Percentiles rank a stretch among this genome's conserved stretches.
Evolutionary conservation across 208 protist genomes (phyloP).

Genomic region (Leishmania lainsoni): DNA sequence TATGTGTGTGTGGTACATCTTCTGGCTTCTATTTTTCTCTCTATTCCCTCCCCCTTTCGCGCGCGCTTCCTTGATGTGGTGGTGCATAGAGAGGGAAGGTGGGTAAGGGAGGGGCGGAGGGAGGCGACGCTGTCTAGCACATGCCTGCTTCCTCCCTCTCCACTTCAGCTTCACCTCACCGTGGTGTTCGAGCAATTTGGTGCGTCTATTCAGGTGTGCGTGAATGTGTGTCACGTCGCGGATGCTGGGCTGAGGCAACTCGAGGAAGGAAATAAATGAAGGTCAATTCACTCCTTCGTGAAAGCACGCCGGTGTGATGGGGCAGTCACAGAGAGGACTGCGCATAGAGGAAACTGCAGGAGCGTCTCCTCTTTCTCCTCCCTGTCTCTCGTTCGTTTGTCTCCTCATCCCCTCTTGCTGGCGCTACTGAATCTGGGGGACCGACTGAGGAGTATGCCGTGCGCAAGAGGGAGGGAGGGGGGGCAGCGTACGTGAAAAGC

Average conservation of each 20-base stretch:
- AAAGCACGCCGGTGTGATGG: background rate
- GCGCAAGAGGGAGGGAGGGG: background rate
- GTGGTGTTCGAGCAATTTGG: background rate
- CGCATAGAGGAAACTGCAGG: background rate
- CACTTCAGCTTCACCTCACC: background rate
- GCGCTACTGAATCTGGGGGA: background rate
- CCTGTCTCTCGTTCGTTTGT: background rate
- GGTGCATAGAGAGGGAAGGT: background rate
- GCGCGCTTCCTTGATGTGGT: background rate
- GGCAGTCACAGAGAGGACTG: too few relatives aligned
- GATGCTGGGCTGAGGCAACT: background rate
- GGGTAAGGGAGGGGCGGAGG: background rate
- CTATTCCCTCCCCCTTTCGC: background rate
- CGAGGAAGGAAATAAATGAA: background rate
- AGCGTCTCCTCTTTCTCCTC: background rate
- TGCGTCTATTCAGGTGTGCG: background rate
- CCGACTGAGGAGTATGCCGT: background rate
- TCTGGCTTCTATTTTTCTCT: background rate
- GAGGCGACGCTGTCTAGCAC: background rate
- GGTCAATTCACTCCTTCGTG: background rate
- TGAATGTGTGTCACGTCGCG: background rate
- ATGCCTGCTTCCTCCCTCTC: background rate
- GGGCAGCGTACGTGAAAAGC: background rate
- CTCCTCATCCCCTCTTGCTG: background rate
- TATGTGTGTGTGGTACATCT: background rate